Conservation (phyloP, 352 stramenopile species). For the Globisporangium perplexum region DNA sequence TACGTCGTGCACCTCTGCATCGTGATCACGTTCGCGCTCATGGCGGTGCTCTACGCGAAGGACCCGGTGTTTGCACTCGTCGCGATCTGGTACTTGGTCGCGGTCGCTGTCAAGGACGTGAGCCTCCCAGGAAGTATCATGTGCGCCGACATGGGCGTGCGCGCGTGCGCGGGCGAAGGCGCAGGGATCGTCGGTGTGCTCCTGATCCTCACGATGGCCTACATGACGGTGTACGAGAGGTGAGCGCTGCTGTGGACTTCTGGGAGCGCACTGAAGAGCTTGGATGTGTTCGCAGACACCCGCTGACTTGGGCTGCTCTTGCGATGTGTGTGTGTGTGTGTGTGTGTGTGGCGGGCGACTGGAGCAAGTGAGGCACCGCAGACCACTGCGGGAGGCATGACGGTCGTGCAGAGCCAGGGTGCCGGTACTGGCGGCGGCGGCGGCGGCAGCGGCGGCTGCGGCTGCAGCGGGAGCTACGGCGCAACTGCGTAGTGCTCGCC, state of each 20-base stretch:
- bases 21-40: constrained; percentile 50
- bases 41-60: constrained; percentile 56
- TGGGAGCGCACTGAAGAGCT: no score
- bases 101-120: constrained; percentile 54
- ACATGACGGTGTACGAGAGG: constrained; percentile 56
- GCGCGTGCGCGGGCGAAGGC: constrained; percentile 54
- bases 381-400: constrained; percentile 15
- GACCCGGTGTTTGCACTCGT: constrained; percentile 56
- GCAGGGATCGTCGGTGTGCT: constrained; percentile 49
- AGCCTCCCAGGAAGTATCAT: constrained; percentile 29
- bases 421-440: background rate
- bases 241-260: no score
- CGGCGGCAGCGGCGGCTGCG: constrained; percentile 9
- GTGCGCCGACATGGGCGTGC: constrained; percentile 50
- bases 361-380: constrained; percentile 3
- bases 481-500: constrained; percentile 8
- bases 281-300: no score
- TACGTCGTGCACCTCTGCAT: constrained; percentile 64
- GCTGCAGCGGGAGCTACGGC: constrained; percentile 16
- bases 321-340: background rate
- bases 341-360: constrained; percentile 1
- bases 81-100: constrained; percentile 63
- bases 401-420: constrained; percentile 12
- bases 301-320: background rate
- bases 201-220: constrained; percentile 42